Conservation (phyloP, 1,284 basidiomycete genomes). For the Farysia itapuensis region DNA sequence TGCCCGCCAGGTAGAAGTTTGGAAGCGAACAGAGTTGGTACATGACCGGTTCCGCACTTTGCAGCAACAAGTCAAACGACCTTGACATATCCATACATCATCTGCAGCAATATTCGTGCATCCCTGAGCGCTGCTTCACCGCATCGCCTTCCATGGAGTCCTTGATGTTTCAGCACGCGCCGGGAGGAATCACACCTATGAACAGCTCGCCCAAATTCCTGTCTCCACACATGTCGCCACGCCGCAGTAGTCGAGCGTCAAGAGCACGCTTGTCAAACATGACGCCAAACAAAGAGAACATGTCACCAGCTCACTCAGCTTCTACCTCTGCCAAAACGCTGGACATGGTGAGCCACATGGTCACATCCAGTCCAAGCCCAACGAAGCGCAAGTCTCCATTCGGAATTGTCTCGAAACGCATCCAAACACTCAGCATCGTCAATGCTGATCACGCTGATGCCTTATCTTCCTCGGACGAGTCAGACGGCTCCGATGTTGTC, state of each 20-base stretch:
- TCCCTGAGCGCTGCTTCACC: background rate
- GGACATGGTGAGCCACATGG: background rate
- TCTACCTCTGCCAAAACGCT: background rate
- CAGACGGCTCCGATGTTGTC: constrained; percentile 28
- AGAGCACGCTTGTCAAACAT: background rate
- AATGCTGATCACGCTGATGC: background rate
- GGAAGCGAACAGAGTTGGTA: background rate
- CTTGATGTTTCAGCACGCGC: background rate
- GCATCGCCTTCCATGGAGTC: background rate
- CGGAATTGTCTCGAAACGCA: background rate
- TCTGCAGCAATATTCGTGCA: background rate
- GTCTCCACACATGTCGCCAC: background rate
- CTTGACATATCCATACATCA: background rate
- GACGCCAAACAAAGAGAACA: background rate
- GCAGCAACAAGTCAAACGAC: background rate
- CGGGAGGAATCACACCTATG: background rate
- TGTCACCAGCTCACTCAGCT: background rate
- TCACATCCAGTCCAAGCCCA: background rate
- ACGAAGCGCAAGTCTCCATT: background rate
- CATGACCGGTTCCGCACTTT: background rate
- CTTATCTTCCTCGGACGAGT: constrained; percentile 20
- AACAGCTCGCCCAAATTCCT: background rate
- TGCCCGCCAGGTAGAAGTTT: too few species aligned
- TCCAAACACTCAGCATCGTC: background rate
- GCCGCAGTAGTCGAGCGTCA: background rate